Evolutionary conservation across 2,329 filamentous ascomycete genomes (phyloP), one percentile per base, ranked within the genome.

Genomic region (Fusarium sarcochroum): DNA sequence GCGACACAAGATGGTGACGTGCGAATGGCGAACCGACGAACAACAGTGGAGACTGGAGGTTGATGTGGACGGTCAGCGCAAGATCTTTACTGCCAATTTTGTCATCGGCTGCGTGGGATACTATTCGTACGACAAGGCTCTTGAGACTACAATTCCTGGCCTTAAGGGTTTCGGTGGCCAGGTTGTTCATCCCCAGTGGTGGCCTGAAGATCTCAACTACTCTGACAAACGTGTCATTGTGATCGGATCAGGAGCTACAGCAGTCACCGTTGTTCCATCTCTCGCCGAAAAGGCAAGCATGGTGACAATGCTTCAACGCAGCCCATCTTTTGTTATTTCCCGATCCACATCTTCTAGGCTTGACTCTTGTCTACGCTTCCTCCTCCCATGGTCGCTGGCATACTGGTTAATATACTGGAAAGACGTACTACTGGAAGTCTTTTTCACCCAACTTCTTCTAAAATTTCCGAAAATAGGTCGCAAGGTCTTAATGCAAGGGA

Each of bases 281-380:
- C 79, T 97, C 45, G 87, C 89, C 1, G 80, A 91, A 42, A 87
- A 85, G 38, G 92, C 91, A 7, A 80, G 79, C 7, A 85, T 87
- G 15, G 89, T 94, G 27, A 95, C 92, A 2, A 93, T 95, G 87
- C 84, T 97, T 4, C 93, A 97, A 79, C 88, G 93, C 58, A 93
- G 89, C 45, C 93, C 93, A 0, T 86, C 85, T 1, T 94, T 93
- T 73, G 84, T 94, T 56, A 70, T 91, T 44, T 81, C 86, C n/a
- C 70, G 88, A 2, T 79, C 85, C 0, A 81, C 84, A 23, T 73
- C 74, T 9, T 82, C 82, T 42, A 58, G 64, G 3, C 46, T 81
- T 3, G 77, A 81, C 35, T 75, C 69, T 8, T 70, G 80, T 2
- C 63, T 86, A 5, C 81, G 79, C 11, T 75, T 75, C 4, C 72